Percentiles rank a stretch among this genome's conserved stretches.
phyloP scores from a whole-genome alignment of 2,329 filamentous ascomycete species.

The Alternaria sp. region DNA sequence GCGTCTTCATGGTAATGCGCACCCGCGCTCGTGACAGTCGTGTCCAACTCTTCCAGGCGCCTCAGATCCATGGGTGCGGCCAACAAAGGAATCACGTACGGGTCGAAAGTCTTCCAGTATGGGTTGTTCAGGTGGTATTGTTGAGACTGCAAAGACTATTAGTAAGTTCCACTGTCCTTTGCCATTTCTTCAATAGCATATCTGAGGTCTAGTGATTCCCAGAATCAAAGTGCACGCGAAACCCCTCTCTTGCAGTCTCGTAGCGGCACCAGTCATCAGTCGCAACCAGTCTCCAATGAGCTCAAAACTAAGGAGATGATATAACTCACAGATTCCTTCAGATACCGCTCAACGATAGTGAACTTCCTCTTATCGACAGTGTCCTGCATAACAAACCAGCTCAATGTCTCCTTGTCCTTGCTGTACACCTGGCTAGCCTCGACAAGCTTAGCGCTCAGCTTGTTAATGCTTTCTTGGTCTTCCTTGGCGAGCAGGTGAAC shows the following conservation, averaged over 20 bases:
- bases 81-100: constrained; percentile 74
- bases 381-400: constrained; percentile 82
- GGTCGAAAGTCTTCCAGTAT: constrained; percentile 80
- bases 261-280: not conserved
- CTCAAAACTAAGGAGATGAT: not conserved
- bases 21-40: not conserved
- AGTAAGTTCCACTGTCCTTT: not conserved
- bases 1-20: constrained; percentile 20
- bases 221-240: not conserved
- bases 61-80: constrained; percentile 75
- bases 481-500: constrained; percentile 76
- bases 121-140: constrained; percentile 66
- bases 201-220: too few relatives aligned
- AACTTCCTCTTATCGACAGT: constrained; percentile 73
- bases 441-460: constrained; percentile 75
- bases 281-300: not conserved
- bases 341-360: constrained; percentile 78
- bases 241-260: not conserved
- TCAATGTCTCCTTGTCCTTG: constrained; percentile 71
- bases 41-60: constrained; percentile 71
- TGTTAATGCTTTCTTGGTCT: constrained; percentile 69
- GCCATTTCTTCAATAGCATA: not conserved
- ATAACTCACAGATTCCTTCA: constrained; percentile 67
- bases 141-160: constrained; percentile 40
- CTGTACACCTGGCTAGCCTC: constrained; percentile 78